Conservation (phyloP, 495 filamentous ascomycete species). For the Paragyromitra xinjiangensis region DNA sequence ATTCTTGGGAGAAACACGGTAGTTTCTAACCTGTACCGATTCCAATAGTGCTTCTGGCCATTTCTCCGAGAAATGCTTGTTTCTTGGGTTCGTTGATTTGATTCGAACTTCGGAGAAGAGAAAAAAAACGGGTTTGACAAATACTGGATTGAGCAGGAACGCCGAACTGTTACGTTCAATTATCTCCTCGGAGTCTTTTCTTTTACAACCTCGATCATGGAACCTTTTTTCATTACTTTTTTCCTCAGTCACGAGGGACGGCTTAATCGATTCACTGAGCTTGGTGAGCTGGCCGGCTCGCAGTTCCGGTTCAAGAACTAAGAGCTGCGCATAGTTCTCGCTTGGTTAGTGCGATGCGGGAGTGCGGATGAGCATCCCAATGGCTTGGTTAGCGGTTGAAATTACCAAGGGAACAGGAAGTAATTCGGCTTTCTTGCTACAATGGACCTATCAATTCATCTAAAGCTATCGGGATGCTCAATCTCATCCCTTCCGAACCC, state of each 20-base stretch:
- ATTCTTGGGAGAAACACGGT: conserved; percentile 8
- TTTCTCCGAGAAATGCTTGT: conserved; percentile 23
- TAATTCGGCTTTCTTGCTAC: conserved; percentile 2
- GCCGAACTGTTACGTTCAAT: conserved; percentile 6
- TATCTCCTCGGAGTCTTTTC: background rate
- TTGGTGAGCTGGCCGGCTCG: conserved; percentile 31
- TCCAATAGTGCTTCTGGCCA: conserved; percentile 44
- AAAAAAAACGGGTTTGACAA: background rate
- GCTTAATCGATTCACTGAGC: background rate
- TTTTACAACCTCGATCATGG: background rate
- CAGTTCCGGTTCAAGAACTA: conserved; percentile 18
- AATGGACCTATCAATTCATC: background rate
- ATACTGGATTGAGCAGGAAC: conserved; percentile 37
- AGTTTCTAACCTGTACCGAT: conserved; percentile 50
- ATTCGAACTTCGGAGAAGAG: background rate
- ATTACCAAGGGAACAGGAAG: background rate
- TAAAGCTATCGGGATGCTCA: background rate
- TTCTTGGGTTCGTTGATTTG: conserved; percentile 7
- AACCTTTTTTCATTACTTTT: conserved; percentile 6
- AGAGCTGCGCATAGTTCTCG: conserved; percentile 5
- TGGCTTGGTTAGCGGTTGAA: conserved; percentile 1
- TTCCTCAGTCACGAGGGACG: conserved; percentile 10
- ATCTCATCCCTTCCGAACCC: background rate
- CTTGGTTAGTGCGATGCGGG: conserved; percentile 34
- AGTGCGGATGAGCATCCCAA: conserved; percentile 15